These are phyloP conservation scores for Solanum phureja DNA, from an alignment of 257 asterid species.

Conservation along the genomic window DNA sequence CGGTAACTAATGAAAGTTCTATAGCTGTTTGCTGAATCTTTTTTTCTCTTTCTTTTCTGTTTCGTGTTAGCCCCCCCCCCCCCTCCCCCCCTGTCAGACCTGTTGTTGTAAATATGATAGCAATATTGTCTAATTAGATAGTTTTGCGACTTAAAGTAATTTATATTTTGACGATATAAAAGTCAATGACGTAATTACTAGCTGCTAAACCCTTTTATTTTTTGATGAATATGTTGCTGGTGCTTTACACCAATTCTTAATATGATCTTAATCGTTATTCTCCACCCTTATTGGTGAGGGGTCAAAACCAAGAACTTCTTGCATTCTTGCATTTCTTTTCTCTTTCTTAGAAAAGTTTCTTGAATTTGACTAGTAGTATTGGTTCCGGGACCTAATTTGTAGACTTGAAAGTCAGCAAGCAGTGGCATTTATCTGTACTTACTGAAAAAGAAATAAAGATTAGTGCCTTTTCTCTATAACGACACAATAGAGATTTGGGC, in stretches of 20 bases:
- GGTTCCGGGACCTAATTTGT: neutral
- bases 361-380: neutral
- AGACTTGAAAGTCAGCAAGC: neutral
- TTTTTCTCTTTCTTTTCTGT: neutral
- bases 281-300: neutral
- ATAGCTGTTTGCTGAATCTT: neutral
- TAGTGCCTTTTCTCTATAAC: neutral
- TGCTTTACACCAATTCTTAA: neutral
- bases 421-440: neutral
- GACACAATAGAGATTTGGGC: neutral
- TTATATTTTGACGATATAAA: neutral
- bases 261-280: neutral
- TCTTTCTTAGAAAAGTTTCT: neutral
- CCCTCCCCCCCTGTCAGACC: neutral
- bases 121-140: neutral
- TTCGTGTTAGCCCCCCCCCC: neutral
- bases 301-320: neutral
- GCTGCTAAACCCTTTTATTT: neutral
- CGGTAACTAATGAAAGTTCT: constrained; percentile 33
- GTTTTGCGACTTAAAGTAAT: neutral
- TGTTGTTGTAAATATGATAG: neutral
- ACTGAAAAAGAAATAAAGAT: neutral
- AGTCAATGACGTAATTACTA: neutral
- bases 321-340: neutral
- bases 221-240: neutral